Evolutionary conservation across 2,329 filamentous ascomycete genomes (phyloP).

Genomic region (Aspergillus alliaceus): DNA sequence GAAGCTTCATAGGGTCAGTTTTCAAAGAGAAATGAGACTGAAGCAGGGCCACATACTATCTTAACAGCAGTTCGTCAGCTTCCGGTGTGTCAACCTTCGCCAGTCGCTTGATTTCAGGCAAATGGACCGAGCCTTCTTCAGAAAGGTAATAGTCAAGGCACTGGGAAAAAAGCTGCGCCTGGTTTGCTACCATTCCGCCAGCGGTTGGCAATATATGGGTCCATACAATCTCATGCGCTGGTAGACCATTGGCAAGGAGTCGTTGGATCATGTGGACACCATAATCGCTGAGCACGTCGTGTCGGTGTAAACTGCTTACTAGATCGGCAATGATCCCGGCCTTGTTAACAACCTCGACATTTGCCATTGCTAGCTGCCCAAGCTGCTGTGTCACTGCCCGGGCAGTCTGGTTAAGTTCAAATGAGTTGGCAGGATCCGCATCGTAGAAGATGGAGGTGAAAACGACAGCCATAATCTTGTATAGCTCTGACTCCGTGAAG

Average conservation of each 20-base stretch:
- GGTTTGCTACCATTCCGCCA: conserved; percentile 57
- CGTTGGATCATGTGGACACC: conserved; percentile 58
- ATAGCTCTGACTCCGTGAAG: conserved; percentile 56
- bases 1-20: conserved; percentile 30
- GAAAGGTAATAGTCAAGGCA: conserved; percentile 59
- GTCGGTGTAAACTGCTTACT: conserved; percentile 41
- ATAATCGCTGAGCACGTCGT: conserved; percentile 51
- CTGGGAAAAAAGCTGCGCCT: conserved; percentile 59
- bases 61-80: conserved; percentile 50
- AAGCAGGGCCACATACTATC: conserved; percentile 43
- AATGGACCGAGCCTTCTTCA: conserved; percentile 48
- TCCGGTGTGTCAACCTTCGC: conserved; percentile 46
- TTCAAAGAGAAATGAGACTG: background rate
- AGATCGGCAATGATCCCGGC: conserved; percentile 43
- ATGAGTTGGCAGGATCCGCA: conserved; percentile 53
- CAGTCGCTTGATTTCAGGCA: conserved; percentile 49
- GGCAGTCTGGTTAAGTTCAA: conserved; percentile 52
- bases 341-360: conserved; percentile 48
- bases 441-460: conserved; percentile 58
- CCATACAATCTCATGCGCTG: conserved; percentile 54
- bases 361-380: conserved; percentile 50
- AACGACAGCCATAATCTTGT: conserved; percentile 53
- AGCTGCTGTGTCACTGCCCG: conserved; percentile 50
- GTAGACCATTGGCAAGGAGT: conserved; percentile 48
- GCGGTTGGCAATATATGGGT: conserved; percentile 59